Evolutionary conservation across 2,329 filamentous ascomycete genomes (phyloP).

Genomic region (Colletotrichum lentis): DNA sequence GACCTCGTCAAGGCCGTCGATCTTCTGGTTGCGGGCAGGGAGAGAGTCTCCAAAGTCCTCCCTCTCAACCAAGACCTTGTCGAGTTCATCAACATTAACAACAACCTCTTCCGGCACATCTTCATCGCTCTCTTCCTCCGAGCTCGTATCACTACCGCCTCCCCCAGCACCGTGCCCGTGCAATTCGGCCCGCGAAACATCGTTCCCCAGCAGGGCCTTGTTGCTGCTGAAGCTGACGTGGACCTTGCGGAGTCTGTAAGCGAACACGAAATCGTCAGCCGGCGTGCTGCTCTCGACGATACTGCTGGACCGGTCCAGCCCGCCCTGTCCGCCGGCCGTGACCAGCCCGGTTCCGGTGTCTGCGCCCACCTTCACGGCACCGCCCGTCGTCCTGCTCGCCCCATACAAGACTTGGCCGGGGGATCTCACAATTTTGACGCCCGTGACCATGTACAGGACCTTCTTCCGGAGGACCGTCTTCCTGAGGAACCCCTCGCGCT

Average conservation of each 20-base stretch:
- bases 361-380: not conserved
- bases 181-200: constrained; percentile 4
- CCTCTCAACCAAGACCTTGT: constrained; percentile 5
- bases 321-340: constrained; percentile 1
- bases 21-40: constrained; percentile 4
- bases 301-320: not conserved
- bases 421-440: constrained; percentile 6
- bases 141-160: not conserved
- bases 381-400: not conserved
- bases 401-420: not conserved
- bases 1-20: constrained; percentile 1
- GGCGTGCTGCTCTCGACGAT: constrained; percentile 8
- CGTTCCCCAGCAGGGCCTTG: constrained; percentile 1
- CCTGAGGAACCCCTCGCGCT: not conserved
- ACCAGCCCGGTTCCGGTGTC: constrained; percentile 8
- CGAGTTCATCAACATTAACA: constrained; percentile 9
- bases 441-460: constrained; percentile 15
- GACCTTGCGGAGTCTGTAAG: constrained; percentile 19
- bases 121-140: constrained; percentile 8
- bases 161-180: not conserved
- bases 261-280: constrained; percentile 17
- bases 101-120: not conserved
- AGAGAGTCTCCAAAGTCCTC: constrained; percentile 14
- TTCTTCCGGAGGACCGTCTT: constrained; percentile 2
- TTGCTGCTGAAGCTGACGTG: constrained; percentile 8